Evolutionary conservation across 345 rosid genomes (phyloP).

Genomic region (Dipteronia sinensis): DNA sequence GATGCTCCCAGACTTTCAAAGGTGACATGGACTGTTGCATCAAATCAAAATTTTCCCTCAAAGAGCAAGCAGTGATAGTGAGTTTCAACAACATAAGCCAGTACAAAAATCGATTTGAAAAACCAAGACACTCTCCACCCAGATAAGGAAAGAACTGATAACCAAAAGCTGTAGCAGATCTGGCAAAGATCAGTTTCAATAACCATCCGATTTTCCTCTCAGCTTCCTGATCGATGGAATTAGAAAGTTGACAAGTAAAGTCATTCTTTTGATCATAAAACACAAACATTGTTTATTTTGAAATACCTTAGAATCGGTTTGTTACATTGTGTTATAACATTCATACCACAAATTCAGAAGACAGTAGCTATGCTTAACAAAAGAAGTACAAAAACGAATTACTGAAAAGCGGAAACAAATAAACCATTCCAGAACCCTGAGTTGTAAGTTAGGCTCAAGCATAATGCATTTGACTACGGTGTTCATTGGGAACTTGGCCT

Average conservation of each 20-base stretch:
- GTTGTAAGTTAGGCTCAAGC: no score
- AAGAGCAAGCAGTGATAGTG: constrained; percentile 12
- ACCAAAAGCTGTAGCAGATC: constrained; percentile 67
- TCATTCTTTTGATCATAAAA: no score
- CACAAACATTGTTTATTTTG: no score
- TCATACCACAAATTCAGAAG: no score
- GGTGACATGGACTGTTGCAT: constrained; percentile 82
- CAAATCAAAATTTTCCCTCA: constrained; percentile 70
- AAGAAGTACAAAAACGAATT: no score
- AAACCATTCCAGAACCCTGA: no score
- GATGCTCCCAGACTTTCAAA: constrained; percentile 88
- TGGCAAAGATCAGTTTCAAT: constrained; percentile 70
- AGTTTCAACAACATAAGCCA: constrained; percentile 12
- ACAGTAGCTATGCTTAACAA: no score
- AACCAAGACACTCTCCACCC: constrained; percentile 49
- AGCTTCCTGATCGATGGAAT: constrained; percentile 71
- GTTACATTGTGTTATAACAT: no score
- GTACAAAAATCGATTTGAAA: not conserved
- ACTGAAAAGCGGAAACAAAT: no score
- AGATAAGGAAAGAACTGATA: constrained; percentile 83
- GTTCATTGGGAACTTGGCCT: no score
- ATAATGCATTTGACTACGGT: no score
- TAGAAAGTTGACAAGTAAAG: no score
- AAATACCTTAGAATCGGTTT: not conserved
- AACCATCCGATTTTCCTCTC: constrained; percentile 85